Conservation (phyloP, 768 basidiomycete species). For the Amanita jacksonii region DNA sequence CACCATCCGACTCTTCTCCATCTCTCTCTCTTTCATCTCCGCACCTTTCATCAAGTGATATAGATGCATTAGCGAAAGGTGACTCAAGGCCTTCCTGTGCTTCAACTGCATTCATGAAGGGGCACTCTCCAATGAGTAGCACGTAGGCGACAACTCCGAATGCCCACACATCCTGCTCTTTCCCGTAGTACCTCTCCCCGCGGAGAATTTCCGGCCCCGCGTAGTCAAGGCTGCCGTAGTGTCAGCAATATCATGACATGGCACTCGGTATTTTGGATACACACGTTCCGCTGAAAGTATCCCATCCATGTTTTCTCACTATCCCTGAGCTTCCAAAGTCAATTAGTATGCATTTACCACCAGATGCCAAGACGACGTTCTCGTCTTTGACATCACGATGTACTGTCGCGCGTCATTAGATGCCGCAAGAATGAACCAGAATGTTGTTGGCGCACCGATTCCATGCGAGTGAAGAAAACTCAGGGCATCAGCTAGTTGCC, state of each 20-base stretch:
- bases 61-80: conserved; percentile 67
- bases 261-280: conserved; percentile 21
- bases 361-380: conserved; percentile 77
- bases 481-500: conserved; percentile 89
- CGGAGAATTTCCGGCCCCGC: conserved; percentile 94
- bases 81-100: conserved; percentile 78
- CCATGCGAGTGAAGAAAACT: conserved; percentile 84
- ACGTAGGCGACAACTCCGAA: conserved; percentile 97
- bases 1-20: conserved; percentile 75
- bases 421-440: not conserved
- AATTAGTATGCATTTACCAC: conserved; percentile 83
- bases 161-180: conserved; percentile 98
- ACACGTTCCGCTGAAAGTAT: conserved; percentile 89
- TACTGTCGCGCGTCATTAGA: conserved; percentile 36
- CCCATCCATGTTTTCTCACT: conserved; percentile 78
- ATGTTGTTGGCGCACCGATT: conserved; percentile 53
- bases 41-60: conserved; percentile 73
- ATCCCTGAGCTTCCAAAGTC: conserved; percentile 94
- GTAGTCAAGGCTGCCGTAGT: conserved; percentile 63
- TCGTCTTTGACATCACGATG: conserved; percentile 99
- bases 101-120: conserved; percentile 84
- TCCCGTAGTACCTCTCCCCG: conserved; percentile 90
- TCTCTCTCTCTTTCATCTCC: conserved; percentile 61
- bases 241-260: conserved; percentile 5
- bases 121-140: conserved; percentile 85